Conservation (phyloP, 2,329 filamentous ascomycete species). For the Fusarium chuoi region DNA sequence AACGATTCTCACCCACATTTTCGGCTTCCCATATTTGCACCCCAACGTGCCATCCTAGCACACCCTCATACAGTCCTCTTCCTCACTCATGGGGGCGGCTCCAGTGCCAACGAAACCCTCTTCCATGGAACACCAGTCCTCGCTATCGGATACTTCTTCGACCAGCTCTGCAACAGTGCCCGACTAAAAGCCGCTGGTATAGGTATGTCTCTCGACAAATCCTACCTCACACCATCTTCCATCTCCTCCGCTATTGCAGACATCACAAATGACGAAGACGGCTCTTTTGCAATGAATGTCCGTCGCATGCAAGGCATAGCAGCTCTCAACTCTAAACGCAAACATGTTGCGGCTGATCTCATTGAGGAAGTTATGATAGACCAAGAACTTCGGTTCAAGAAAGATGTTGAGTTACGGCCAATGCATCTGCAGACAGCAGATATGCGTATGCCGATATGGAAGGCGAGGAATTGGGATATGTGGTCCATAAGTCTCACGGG, state of each 20-base stretch:
- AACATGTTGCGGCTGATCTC: constrained; percentile 53
- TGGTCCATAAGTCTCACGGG: constrained; percentile 34
- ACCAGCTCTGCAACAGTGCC: constrained; percentile 53
- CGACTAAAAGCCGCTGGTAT: constrained; percentile 50
- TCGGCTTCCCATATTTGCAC: constrained; percentile 50
- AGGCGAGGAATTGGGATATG: constrained; percentile 54
- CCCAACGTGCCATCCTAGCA: constrained; percentile 54
- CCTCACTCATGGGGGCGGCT: constrained; percentile 55
- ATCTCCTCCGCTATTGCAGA: constrained; percentile 44
- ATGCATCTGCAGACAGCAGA: constrained; percentile 59
- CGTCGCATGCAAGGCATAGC: constrained; percentile 53
- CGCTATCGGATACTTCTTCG: constrained; percentile 52
- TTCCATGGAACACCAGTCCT: constrained; percentile 54
- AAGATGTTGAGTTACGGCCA: constrained; percentile 40
- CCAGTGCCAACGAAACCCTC: constrained; percentile 54
- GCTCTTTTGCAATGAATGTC: constrained; percentile 47
- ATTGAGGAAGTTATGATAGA: constrained; percentile 56
- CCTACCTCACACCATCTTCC: constrained; percentile 47
- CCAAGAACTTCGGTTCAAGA: constrained; percentile 39
- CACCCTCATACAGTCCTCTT: constrained; percentile 49
- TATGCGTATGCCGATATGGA: constrained; percentile 53
- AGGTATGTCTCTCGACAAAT: constrained; percentile 51
- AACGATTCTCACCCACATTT: constrained; percentile 45
- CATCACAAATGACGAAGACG: constrained; percentile 46
- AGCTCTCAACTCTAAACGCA: constrained; percentile 49